Evolutionary conservation across 768 basidiomycete species (phyloP).

Genomic region (Trichaptum fuscoviolaceum): DNA sequence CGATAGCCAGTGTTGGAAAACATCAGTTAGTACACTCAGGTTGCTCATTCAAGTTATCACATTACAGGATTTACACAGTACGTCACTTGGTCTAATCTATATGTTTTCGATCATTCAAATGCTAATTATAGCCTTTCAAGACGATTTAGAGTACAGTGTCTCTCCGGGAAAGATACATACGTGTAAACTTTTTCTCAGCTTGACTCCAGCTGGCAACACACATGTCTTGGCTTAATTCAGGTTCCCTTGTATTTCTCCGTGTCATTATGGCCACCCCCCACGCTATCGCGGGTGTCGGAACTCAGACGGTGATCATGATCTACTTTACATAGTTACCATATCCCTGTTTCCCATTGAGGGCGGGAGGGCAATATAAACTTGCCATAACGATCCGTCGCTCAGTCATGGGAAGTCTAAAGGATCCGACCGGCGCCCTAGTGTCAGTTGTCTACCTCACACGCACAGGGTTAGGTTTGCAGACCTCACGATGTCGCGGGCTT

Average conservation of each 20-base stretch:
- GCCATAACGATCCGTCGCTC: neutral
- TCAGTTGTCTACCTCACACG: neutral
- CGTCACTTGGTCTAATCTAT: neutral
- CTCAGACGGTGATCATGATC: neutral
- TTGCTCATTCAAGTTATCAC: neutral
- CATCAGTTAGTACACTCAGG: neutral
- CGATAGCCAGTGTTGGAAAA: neutral
- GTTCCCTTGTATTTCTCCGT: neutral
- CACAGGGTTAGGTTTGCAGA: neutral
- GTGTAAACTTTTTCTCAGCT: neutral
- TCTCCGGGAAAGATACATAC: neutral
- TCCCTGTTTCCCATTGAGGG: conserved; percentile 1
- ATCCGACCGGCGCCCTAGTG: neutral
- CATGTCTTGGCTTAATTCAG: neutral
- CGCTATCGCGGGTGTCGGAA: neutral
- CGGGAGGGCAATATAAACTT: neutral
- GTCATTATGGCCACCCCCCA: neutral
- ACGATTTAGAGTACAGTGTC: neutral
- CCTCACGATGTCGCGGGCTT: neutral
- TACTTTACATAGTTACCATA: neutral
- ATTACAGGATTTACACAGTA: neutral
- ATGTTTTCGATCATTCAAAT: neutral
- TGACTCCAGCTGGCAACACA: neutral
- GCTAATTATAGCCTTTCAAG: neutral
- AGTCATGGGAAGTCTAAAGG: neutral